Percentiles rank a stretch among this genome's conserved stretches.
These are phyloP conservation scores for Yamadazyma sp. DNA, from an alignment of 805 yeast species.

Conservation along the genomic window DNA sequence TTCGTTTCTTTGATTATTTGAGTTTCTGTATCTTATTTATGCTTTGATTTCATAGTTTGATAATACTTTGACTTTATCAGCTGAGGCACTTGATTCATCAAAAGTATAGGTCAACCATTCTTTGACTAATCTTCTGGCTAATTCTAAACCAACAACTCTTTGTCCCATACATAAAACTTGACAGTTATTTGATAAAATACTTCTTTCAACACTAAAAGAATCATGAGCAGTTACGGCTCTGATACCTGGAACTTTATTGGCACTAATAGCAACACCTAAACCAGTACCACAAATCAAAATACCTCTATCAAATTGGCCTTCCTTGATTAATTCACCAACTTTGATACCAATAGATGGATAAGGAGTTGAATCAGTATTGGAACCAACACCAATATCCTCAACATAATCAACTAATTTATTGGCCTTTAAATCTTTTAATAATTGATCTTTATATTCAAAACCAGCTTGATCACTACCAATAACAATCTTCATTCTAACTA, in stretches of 20 bases:
- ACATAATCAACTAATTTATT: slow-evolving; percentile 27
- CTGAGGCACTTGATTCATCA: slow-evolving; percentile 38
- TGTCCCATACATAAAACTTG: slow-evolving; percentile 49
- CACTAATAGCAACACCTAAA: slow-evolving; percentile 46
- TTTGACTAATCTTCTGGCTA: slow-evolving; percentile 40
- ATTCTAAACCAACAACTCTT: slow-evolving; percentile 43
- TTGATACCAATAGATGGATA: slow-evolving; percentile 44
- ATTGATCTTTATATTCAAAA: slow-evolving; percentile 37
- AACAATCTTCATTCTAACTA: slow-evolving; percentile 23
- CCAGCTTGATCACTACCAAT: slow-evolving; percentile 47
- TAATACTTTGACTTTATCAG: slow-evolving; percentile 37
- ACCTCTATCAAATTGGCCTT: slow-evolving; percentile 43
- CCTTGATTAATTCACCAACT: slow-evolving; percentile 39
- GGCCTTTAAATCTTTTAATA: slow-evolving; percentile 31
- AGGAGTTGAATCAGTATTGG: slow-evolving; percentile 30
- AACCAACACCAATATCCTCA: slow-evolving; percentile 38
- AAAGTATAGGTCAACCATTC: slow-evolving; percentile 44
- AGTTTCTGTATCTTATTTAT: not conserved
- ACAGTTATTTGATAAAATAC: slow-evolving; percentile 41
- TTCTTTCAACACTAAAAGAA: slow-evolving; percentile 44
- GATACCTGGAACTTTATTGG: slow-evolving; percentile 46
- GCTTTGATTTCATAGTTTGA: slow-evolving; percentile 19
- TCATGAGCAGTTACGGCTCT: slow-evolving; percentile 50
- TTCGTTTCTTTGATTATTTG: too few species aligned
- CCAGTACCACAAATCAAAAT: slow-evolving; percentile 49